Base-by-base conservation (phyloP, 768 basidiomycete genomes). In the Dioszegia crocea region DNA sequence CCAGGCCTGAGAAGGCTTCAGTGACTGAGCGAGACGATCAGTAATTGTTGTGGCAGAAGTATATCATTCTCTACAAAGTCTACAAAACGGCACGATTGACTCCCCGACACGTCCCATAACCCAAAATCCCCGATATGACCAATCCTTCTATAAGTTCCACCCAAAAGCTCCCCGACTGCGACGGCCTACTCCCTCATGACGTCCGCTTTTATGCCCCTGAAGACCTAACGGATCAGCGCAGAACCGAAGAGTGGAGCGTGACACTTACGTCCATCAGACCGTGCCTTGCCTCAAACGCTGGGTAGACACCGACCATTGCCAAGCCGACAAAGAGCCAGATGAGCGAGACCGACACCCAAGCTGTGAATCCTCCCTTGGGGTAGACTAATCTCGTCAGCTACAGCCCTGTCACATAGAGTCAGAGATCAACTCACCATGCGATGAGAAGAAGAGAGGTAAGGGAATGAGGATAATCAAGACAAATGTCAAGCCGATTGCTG, bases 401-500 rank as follows among this genome's bases (percentile, higher is more conserved):
- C n/a, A 23, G 27, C 17, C 36, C 33, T 3, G 26, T 4, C 4
- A 38, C 4, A 21, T 11, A 16, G 38, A 29, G 23, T n/a, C 16
- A 27, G 23, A 24, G 12, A 31, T 60, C 12, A 17, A 59, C 59
- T 3, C 27, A 66, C 62, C 64, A 41, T 88, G 86, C 40, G 83
- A 82, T 0, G 89, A 85, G 73, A 88, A 88, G 81, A 94, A 94
- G 8, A 93, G 80, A 2, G 91, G 91, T 1, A 96, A 77, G 0
- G 91, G 93, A 53, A 96, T 84, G 55, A 90, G 53, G 16, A 53
- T 36, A 30, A 48, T 60, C 38, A 78, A 29, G 52, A 68, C 63
- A 14, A 68, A 19, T 5, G 67, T 66, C 39, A 77, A 38, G 2
- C 52, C 36, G 19, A 73, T 45, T 9, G 71, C 65, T 4, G 87